These are phyloP conservation scores for Eleusine indica DNA, from an alignment of 176 grass and related monocot genomes.

Conservation along the genomic window DNA sequence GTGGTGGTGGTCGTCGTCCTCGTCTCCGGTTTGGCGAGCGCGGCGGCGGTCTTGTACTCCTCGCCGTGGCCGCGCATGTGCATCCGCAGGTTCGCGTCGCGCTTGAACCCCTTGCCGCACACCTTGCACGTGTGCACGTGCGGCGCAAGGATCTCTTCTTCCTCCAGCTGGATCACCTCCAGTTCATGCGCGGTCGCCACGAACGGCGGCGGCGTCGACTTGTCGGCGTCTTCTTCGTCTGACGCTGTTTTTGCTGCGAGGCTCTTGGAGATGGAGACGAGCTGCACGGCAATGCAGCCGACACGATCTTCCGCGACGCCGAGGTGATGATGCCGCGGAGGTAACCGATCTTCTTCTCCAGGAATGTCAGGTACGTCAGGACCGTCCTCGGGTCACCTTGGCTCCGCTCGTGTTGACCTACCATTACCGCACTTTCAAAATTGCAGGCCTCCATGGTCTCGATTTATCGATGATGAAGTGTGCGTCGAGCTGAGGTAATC, in stretches of 20 bases:
- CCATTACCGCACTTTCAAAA: neutral
- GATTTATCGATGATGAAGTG: neutral
- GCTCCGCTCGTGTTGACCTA: neutral
- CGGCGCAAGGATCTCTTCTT: constrained; percentile 76
- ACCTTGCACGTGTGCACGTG: constrained; percentile 85
- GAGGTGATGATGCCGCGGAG: constrained; percentile 59
- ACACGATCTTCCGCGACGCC: constrained; percentile 65
- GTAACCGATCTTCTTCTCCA: constrained; percentile 75
- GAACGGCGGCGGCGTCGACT: neutral
- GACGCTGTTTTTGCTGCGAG: constrained; percentile 24
- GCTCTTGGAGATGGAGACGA: constrained; percentile 60
- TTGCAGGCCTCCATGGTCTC: constrained; percentile 21
- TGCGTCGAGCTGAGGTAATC: constrained; percentile 3
- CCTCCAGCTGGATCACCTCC: constrained; percentile 75
- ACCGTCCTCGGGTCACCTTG: constrained; percentile 29
- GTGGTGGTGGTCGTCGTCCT: neutral
- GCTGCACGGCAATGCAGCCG: constrained; percentile 72
- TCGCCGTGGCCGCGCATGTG: constrained; percentile 98
- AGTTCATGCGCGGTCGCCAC: neutral
- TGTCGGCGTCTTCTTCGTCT: neutral
- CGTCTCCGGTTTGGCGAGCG: constrained; percentile 47
- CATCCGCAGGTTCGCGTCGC: constrained; percentile 97
- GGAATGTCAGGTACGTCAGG: constrained; percentile 65
- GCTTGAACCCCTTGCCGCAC: constrained; percentile 98
- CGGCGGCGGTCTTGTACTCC: constrained; percentile 70